phyloP scores from a whole-genome alignment of 345 rosid genomes.

The Toxicodendron radicans region DNA sequence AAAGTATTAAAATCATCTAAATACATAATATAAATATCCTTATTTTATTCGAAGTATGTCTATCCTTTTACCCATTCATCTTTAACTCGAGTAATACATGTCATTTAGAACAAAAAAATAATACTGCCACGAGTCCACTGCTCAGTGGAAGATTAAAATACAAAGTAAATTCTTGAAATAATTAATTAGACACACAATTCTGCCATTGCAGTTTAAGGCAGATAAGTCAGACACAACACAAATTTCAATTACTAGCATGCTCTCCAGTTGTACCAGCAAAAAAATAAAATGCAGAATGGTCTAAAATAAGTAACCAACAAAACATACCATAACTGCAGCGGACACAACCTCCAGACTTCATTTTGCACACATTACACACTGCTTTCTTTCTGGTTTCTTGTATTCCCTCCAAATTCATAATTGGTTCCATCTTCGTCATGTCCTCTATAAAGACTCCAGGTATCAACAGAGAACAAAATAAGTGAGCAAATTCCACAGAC shows the following conservation, averaged over 20 bases:
- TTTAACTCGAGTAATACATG: background rate
- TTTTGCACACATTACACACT: conserved; percentile 84
- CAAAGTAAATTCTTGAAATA: background rate
- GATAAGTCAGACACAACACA: background rate
- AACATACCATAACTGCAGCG: conserved; percentile 98
- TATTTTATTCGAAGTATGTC: background rate
- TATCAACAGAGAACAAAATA: conserved; percentile 89
- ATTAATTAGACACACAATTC: background rate
- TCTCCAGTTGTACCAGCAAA: conserved; percentile 21
- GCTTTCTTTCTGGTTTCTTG: conserved; percentile 67
- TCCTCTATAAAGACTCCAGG: conserved; percentile 81
- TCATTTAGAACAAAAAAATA: background rate
- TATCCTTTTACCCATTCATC: background rate
- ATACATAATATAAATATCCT: background rate
- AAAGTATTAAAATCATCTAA: too few relatives aligned
- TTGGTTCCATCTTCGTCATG: conserved; percentile 71
- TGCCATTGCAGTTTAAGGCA: background rate
- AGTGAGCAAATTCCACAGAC: conserved; percentile 64
- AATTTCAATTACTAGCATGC: conserved; percentile 15
- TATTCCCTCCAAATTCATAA: conserved; percentile 59
- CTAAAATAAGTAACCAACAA: conserved; percentile 33
- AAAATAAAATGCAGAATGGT: conserved; percentile 23
- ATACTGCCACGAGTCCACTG: background rate
- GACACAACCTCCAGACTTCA: conserved; percentile 81
- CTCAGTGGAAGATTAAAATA: conserved; percentile 3